phyloP scores from a whole-genome alignment of 495 filamentous ascomycete genomes.

The Penicillium mononematosum region DNA sequence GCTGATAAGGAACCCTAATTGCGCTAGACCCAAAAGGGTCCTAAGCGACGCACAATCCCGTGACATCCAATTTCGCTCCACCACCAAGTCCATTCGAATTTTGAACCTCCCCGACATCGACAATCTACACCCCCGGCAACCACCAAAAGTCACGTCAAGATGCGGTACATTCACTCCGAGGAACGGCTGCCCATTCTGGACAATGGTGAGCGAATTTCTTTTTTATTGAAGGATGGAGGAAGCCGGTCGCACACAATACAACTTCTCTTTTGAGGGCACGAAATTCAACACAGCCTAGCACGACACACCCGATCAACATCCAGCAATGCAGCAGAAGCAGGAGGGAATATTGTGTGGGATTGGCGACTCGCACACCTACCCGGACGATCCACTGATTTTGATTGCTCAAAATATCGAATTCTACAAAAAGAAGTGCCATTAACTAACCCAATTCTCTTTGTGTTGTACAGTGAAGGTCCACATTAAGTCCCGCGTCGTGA shows the following conservation, averaged over 20 bases:
- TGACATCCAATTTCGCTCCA: constrained; percentile 49
- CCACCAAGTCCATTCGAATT: constrained; percentile 45
- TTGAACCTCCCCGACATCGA: constrained; percentile 51
- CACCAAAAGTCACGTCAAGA: constrained; percentile 61
- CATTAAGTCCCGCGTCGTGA: constrained; percentile 94
- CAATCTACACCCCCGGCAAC: constrained; percentile 48
- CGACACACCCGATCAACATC: neutral
- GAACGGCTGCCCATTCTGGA: constrained; percentile 93
- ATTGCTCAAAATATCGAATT: constrained; percentile 4
- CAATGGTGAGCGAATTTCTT: constrained; percentile 70
- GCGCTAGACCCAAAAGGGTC: constrained; percentile 37
- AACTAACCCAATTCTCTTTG: constrained; percentile 36
- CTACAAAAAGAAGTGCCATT: neutral
- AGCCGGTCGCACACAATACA: constrained; percentile 16
- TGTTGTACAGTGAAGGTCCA: constrained; percentile 75
- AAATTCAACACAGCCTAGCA: constrained; percentile 1
- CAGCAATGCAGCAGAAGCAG: constrained; percentile 1
- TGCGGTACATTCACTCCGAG: constrained; percentile 97
- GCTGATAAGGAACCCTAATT: constrained; percentile 41
- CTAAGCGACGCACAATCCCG: constrained; percentile 55
- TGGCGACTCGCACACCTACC: constrained; percentile 6
- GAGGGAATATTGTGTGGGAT: constrained; percentile 15
- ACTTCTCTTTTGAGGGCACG: constrained; percentile 7
- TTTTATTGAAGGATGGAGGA: constrained; percentile 17
- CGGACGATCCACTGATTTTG: neutral